Conservation (phyloP, 257 asterid species). For the Solanum rostratum region DNA sequence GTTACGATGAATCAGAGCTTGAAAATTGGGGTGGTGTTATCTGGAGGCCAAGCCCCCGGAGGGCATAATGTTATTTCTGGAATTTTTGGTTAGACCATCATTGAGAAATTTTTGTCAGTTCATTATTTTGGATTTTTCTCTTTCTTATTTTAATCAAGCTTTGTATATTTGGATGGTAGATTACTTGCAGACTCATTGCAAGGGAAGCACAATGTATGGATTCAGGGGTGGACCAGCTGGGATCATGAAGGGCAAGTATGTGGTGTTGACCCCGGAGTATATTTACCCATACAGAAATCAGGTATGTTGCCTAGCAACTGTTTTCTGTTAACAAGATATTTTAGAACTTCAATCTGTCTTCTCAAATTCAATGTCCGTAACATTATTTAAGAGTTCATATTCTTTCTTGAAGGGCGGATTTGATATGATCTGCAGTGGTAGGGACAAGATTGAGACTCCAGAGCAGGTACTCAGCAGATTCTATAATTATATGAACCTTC, state of each 20-base stretch:
- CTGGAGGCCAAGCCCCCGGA: slow-evolving; percentile 99
- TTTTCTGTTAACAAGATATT: not conserved
- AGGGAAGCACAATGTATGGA: slow-evolving; percentile 89
- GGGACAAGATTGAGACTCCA: slow-evolving; percentile 99
- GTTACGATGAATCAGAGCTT: slow-evolving; percentile 17
- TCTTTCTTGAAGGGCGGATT: slow-evolving; percentile 77
- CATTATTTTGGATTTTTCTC: not conserved
- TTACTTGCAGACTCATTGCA: slow-evolving; percentile 80
- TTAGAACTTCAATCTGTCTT: not conserved
- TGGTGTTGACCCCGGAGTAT: slow-evolving; percentile 60
- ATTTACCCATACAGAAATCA: slow-evolving; percentile 95
- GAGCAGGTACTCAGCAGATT: slow-evolving; percentile 54
- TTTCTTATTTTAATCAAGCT: not conserved
- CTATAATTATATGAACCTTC: not conserved
- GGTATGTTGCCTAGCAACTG: slow-evolving; percentile 20
- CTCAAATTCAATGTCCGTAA: not conserved
- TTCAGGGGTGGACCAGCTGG: slow-evolving; percentile 99
- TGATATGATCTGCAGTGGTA: slow-evolving; percentile 95
- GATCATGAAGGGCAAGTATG: slow-evolving; percentile 82
- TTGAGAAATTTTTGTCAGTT: not conserved
- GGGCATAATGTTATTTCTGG: slow-evolving; percentile 99
- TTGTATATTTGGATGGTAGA: slow-evolving; percentile 29
- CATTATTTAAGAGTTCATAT: not conserved
- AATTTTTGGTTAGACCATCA: slow-evolving; percentile 47
- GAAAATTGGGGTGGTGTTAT: slow-evolving; percentile 89